Evolutionary conservation across 306 rosid species (phyloP).

Genomic region (Lotus japonicus): DNA sequence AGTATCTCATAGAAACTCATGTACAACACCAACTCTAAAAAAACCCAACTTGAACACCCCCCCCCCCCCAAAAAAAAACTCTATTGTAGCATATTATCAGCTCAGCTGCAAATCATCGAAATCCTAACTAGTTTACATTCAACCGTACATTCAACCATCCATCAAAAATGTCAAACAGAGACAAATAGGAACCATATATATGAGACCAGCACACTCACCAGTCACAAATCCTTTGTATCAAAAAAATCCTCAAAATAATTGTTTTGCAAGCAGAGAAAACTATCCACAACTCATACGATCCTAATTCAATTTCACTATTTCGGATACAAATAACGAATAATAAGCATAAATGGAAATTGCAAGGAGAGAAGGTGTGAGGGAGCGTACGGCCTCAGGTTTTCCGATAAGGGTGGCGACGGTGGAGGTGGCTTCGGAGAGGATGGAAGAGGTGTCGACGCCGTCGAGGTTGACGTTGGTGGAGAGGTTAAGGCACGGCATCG

Average conservation of each 20-base stretch:
- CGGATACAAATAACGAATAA: not conserved
- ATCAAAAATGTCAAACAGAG: not conserved
- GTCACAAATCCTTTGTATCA: too few relatives aligned
- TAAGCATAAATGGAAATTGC: not conserved
- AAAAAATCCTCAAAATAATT: too few relatives aligned
- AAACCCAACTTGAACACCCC: not conserved
- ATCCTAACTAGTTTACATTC: not conserved
- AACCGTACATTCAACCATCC: not conserved
- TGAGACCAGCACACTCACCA: too few relatives aligned
- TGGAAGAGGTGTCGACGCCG: constrained; percentile 77
- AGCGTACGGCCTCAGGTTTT: constrained; percentile 71
- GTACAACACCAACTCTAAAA: not conserved
- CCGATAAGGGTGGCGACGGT: constrained; percentile 62
- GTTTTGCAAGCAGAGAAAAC: not conserved
- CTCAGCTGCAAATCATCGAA: not conserved
- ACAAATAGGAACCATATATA: not conserved
- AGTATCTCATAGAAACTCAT: not conserved
- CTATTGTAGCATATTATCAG: not conserved
- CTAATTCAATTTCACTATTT: not conserved
- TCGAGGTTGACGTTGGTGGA: constrained; percentile 71
- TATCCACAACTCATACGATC: not conserved
- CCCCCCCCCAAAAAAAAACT: not conserved
- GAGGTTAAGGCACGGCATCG: constrained; percentile 89
- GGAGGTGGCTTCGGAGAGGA: constrained; percentile 90
- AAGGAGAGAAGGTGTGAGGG: not conserved